Percentiles rank a stretch among this genome's conserved stretches.
These are phyloP conservation scores for Agrocybe pediades DNA, from an alignment of 768 basidiomycete species.

Conservation along the genomic window DNA sequence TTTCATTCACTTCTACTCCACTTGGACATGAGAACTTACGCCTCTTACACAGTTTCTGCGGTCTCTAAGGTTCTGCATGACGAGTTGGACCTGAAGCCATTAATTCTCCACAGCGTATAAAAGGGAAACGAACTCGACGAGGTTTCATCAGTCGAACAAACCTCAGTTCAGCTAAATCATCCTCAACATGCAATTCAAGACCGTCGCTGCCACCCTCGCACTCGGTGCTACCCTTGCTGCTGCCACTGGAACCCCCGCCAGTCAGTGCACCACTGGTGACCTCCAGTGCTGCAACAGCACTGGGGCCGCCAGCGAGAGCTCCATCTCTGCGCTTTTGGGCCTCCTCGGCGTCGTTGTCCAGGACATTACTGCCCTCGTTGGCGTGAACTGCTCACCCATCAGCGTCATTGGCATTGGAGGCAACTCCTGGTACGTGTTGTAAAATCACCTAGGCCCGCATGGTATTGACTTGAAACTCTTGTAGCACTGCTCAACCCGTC, in stretches of 20 bases:
- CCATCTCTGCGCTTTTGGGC: conserved; percentile 16
- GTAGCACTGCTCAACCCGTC: conserved; percentile 10
- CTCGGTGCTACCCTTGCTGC: conserved; percentile 16
- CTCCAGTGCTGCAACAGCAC: conserved; percentile 26
- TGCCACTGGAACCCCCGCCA: conserved; percentile 12
- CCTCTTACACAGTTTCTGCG: too few relatives aligned
- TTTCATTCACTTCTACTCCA: too few relatives aligned
- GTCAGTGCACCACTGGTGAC: conserved; percentile 23
- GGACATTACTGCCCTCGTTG: conserved; percentile 14
- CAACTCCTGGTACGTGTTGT: conserved; percentile 10
- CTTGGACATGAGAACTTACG: too few relatives aligned
- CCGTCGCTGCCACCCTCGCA: conserved; percentile 8
- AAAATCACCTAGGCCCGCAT: background rate
- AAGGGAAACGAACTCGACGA: too few relatives aligned
- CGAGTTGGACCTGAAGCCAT: too few relatives aligned
- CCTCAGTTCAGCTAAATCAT: conserved; percentile 1
- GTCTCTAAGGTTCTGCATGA: too few relatives aligned
- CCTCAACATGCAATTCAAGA: conserved; percentile 16
- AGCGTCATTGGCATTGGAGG: conserved; percentile 14
- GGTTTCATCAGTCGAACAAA: conserved; percentile 15
- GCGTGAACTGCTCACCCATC: conserved; percentile 18
- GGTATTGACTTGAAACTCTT: background rate
- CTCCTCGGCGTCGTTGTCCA: conserved; percentile 20
- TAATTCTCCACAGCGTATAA: too few relatives aligned
- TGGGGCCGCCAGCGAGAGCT: conserved; percentile 2